These are phyloP conservation scores for Solanum peruvianum DNA, from an alignment of 257 asterid species.

Conservation along the genomic window DNA sequence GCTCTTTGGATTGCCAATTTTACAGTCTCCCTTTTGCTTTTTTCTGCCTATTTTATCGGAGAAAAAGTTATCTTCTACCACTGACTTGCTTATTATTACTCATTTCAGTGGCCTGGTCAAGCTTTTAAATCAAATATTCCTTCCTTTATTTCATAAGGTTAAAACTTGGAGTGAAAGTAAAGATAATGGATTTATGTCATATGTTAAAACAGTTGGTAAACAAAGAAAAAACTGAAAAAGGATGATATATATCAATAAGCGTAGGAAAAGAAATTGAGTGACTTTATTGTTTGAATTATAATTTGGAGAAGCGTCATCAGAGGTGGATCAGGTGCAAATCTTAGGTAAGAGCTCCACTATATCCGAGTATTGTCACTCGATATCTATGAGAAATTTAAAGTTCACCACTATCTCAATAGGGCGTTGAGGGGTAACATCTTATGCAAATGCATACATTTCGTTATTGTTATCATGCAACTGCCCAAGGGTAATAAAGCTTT, in stretches of 20 bases:
- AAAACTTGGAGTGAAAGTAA: not conserved
- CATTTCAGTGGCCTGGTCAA: not conserved
- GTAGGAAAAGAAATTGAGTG: not conserved
- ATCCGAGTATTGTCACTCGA: not conserved
- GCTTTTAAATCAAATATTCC: not conserved
- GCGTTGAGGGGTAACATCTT: not conserved
- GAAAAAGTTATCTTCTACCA: not conserved
- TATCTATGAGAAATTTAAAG: not conserved
- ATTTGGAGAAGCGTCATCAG: not conserved
- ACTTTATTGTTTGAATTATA: not conserved
- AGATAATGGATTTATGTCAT: not conserved
- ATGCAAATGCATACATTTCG: not conserved
- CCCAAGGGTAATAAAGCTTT: not conserved
- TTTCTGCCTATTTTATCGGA: not conserved
- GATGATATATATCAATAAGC: not conserved
- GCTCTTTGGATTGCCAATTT: conserved; percentile 1
- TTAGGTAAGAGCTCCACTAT: not conserved
- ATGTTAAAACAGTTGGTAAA: not conserved
- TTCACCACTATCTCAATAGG: not conserved
- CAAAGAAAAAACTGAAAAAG: not conserved
- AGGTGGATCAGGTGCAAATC: not conserved
- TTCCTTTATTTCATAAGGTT: not conserved
- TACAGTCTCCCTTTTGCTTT: not conserved
- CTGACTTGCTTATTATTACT: not conserved
- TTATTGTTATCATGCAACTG: not conserved